These are phyloP conservation scores for Bipolaris bicolor DNA, from an alignment of 2,329 filamentous ascomycete genomes.

Conservation along the genomic window DNA sequence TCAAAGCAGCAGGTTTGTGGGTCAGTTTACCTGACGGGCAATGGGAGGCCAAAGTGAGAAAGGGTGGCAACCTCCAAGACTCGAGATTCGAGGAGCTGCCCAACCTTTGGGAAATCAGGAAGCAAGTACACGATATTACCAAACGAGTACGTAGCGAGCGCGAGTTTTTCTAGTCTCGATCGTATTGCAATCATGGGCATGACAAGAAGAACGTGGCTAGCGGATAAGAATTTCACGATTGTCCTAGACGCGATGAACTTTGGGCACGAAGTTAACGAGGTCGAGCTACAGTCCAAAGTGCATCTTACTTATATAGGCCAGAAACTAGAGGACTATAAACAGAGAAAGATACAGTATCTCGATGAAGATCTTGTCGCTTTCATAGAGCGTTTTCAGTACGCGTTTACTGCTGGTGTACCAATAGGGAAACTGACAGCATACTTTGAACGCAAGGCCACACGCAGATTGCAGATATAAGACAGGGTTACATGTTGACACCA, in stretches of 20 bases:
- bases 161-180: constrained; percentile 13
- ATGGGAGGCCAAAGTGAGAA: constrained; percentile 29
- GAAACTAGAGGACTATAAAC: constrained; percentile 12
- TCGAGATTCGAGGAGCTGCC: constrained; percentile 36
- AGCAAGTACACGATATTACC: constrained; percentile 8
- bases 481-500: constrained; percentile 46
- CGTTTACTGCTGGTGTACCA: constrained; percentile 16
- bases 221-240: constrained; percentile 26
- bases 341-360: constrained; percentile 18
- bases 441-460: constrained; percentile 12
- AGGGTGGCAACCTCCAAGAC: constrained; percentile 27
- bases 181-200: constrained; percentile 31
- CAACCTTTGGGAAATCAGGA: constrained; percentile 19
- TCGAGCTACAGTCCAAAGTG: constrained; percentile 37
- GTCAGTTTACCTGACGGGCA: constrained; percentile 25
- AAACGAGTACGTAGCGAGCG: not conserved
- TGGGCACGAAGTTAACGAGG: constrained; percentile 43
- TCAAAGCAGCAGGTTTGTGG: constrained; percentile 33
- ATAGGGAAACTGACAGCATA: constrained; percentile 24
- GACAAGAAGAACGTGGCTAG: constrained; percentile 32
- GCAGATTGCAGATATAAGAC: not conserved
- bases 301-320: constrained; percentile 5
- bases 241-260: constrained; percentile 28
- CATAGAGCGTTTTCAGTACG: constrained; percentile 19
- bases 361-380: constrained; percentile 17